Evolutionary conservation across 1,284 basidiomycete species (phyloP).

Genomic region (Coniferiporia sulphurascens): DNA sequence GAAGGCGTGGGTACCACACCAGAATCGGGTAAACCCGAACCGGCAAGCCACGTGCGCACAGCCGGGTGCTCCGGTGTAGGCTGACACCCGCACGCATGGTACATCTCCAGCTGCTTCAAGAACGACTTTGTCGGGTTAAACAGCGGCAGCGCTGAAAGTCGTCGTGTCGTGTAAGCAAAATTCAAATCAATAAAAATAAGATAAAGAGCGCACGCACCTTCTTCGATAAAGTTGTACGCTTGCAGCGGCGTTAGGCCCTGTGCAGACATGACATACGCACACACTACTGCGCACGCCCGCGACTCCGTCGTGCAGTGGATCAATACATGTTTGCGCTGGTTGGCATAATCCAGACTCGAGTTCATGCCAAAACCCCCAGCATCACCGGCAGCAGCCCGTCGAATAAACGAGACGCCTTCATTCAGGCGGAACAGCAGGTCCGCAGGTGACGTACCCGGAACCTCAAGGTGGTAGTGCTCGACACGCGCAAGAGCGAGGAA

Average conservation of each 20-base stretch:
- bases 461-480: conserved; percentile 37
- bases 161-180: background rate
- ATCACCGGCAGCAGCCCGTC: background rate
- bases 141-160: conserved; percentile 44
- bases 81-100: conserved; percentile 37
- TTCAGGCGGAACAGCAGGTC: conserved; percentile 41
- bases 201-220: conserved; percentile 32
- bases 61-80: conserved; percentile 39
- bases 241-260: conserved; percentile 31
- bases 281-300: conserved; percentile 9
- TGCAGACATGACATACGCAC: conserved; percentile 34
- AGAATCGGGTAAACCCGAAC: too few relatives aligned
- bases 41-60: conserved; percentile 33
- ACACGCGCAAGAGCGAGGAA: conserved; percentile 20
- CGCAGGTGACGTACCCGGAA: conserved; percentile 33
- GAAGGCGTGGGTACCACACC: too few relatives aligned
- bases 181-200: background rate
- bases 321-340: conserved; percentile 2
- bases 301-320: conserved; percentile 16
- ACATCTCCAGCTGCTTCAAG: conserved; percentile 43
- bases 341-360: background rate
- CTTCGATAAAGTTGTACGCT: conserved; percentile 36
- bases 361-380: background rate
- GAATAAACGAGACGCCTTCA: conserved; percentile 38
- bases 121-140: conserved; percentile 49